phyloP scores from a whole-genome alignment of 805 yeast genomes.

The Saccharomycopsis babjevae region DNA sequence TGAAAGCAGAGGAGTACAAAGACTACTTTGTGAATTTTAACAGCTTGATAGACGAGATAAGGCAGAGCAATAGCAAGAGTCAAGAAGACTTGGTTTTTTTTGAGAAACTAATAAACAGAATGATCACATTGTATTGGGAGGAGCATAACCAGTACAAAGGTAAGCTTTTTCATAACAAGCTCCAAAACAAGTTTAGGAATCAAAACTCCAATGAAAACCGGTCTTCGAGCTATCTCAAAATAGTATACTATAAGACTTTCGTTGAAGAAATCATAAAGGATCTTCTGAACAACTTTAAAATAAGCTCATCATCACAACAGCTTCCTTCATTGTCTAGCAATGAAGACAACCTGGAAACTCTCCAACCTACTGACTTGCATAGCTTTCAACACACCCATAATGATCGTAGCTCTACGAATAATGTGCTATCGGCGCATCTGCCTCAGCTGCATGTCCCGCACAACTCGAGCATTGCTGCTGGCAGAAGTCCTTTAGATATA shows the following conservation, averaged over 20 bases:
- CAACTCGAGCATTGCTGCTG: neutral
- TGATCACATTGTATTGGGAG: slow-evolving; percentile 10
- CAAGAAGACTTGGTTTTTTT: slow-evolving; percentile 13
- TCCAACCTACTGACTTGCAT: neutral
- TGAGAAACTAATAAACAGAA: slow-evolving; percentile 10
- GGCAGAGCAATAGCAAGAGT: neutral
- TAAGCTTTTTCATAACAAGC: slow-evolving; percentile 2
- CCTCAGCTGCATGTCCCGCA: neutral
- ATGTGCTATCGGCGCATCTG: neutral
- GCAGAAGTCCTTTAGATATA: neutral
- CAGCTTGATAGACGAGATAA: neutral
- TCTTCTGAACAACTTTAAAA: neutral
- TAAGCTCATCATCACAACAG: neutral
- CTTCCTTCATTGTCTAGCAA: neutral
- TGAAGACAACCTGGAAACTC: neutral
- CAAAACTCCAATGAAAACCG: neutral
- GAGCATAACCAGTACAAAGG: slow-evolving; percentile 9
- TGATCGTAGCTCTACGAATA: neutral
- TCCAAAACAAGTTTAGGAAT: slow-evolving; percentile 1
- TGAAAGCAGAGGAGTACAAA: neutral
- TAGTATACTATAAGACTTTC: slow-evolving; percentile 1
- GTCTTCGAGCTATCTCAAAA: neutral
- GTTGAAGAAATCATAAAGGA: slow-evolving; percentile 6
- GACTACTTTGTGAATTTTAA: neutral
- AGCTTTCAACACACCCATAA: neutral